Percentiles rank a stretch among this genome's conserved stretches.
These are phyloP conservation scores for Phellopilus nigrolimitatus DNA, from an alignment of 1,284 basidiomycete genomes.

Conservation along the genomic window DNA sequence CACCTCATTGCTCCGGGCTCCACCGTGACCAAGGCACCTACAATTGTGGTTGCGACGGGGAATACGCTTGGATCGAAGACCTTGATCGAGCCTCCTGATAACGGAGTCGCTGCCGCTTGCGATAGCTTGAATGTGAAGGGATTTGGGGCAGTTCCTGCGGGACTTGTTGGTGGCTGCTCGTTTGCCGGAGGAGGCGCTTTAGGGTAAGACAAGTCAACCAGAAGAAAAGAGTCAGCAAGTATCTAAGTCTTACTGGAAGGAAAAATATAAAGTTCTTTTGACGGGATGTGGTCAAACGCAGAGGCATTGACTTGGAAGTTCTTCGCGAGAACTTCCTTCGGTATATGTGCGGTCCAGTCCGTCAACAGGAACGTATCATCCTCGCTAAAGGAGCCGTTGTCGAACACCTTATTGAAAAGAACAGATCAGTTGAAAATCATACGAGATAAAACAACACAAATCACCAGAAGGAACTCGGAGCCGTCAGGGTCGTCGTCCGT, in stretches of 20 bases:
- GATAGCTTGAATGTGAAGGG: constrained; percentile 55
- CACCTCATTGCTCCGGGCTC: constrained; percentile 62
- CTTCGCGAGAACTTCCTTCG: constrained; percentile 60
- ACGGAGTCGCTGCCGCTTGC: constrained; percentile 42
- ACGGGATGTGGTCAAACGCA: constrained; percentile 55
- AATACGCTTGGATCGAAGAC: constrained; percentile 55
- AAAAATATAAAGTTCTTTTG: constrained; percentile 63
- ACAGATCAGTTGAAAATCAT: constrained; percentile 6
- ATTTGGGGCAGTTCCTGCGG: constrained; percentile 48
- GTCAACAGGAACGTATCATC: constrained; percentile 66
- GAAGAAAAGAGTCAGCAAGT: constrained; percentile 28
- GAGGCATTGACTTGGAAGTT: constrained; percentile 57
- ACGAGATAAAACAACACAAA: constrained; percentile 22
- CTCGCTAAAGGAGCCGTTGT: constrained; percentile 61
- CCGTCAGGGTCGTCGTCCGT: constrained; percentile 49
- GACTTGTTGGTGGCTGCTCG: constrained; percentile 37
- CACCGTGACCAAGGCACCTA: constrained; percentile 63
- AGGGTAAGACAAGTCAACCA: constrained; percentile 37
- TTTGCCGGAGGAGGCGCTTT: constrained; percentile 42
- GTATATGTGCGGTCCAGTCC: constrained; percentile 63
- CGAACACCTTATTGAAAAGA: constrained; percentile 45
- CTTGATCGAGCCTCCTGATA: constrained; percentile 58
- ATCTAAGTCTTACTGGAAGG: constrained; percentile 38
- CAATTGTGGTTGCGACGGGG: constrained; percentile 50
- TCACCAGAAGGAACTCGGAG: constrained; percentile 64